Evolutionary conservation across 139 green algal genomes (phyloP).

Genomic region (Deuterostichococcus epilithicus): DNA sequence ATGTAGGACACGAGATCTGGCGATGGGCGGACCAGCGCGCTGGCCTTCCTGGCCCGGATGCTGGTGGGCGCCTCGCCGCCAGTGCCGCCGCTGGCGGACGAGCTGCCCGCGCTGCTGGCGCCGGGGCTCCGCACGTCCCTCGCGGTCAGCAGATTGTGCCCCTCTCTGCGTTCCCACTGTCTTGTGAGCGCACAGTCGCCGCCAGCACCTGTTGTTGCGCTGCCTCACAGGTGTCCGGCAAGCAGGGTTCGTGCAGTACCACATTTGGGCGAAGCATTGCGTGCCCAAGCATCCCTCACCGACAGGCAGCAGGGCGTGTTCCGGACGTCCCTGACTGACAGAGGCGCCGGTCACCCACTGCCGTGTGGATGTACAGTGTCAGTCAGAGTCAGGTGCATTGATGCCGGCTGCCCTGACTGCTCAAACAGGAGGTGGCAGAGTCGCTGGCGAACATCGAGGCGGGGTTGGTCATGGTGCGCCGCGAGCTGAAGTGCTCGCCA

Average conservation of each 20-base stretch:
- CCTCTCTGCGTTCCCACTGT: too few species aligned
- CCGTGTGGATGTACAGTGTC: neutral
- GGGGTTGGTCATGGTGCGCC: neutral
- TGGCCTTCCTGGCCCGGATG: constrained; percentile 29
- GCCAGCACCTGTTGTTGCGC: neutral
- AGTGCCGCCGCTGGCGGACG: constrained; percentile 12
- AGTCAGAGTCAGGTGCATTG: neutral
- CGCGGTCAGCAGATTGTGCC: neutral
- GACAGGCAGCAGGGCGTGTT: neutral
- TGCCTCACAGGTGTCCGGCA: neutral
- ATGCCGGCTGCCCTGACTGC: neutral
- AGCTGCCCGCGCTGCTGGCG: constrained; percentile 20
- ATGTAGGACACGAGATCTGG: constrained; percentile 33
- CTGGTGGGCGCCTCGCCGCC: constrained; percentile 4
- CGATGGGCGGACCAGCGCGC: constrained; percentile 34
- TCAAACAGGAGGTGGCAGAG: constrained; percentile 23
- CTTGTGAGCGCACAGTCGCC: neutral
- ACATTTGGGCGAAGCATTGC: neutral
- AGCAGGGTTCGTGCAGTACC: neutral
- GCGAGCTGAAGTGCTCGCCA: constrained; percentile 12
- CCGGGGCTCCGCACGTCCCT: constrained; percentile 8
- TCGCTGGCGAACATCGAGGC: constrained; percentile 5
- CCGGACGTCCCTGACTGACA: neutral
- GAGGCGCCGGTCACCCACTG: neutral
- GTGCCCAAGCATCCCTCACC: neutral